Evolutionary conservation across 768 basidiomycete species (phyloP).

Genomic region (Rossbeevera mucosa): DNA sequence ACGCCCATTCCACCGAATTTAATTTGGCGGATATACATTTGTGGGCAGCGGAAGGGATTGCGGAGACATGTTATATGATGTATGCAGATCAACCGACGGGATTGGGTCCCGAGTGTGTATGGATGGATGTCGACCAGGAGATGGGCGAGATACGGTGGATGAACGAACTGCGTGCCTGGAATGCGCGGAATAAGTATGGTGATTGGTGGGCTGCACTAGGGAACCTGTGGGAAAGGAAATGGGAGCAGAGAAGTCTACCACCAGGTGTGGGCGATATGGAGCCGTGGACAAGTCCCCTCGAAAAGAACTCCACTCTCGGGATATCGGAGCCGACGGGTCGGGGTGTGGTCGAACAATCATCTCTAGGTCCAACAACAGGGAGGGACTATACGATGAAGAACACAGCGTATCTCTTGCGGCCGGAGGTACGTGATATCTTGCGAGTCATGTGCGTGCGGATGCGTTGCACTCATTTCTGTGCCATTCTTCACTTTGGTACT

Average conservation of each 20-base stretch:
- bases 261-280: conserved; percentile 45
- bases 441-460: not conserved
- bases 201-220: not conserved
- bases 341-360: not conserved
- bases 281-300: conserved; percentile 18
- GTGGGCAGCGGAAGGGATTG: conserved; percentile 75
- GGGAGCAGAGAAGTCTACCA: conserved; percentile 33
- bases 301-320: conserved; percentile 2
- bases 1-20: conserved; percentile 37
- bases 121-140: conserved; percentile 13
- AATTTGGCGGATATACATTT: conserved; percentile 58
- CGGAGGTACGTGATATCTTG: conserved; percentile 51
- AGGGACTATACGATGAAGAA: conserved; percentile 53
- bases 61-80: conserved; percentile 63
- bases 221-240: not conserved
- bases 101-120: conserved; percentile 53
- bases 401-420: conserved; percentile 54
- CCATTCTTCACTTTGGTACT: not conserved
- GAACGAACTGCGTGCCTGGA: conserved; percentile 43
- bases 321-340: not conserved
- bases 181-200: conserved; percentile 7
- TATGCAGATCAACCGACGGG: conserved; percentile 71
- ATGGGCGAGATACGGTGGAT: conserved; percentile 20
- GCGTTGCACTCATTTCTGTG: not conserved
- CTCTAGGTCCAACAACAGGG: conserved; percentile 9